Conservation (phyloP, 805 yeast genomes). For the Hanseniaspora meyeri region DNA sequence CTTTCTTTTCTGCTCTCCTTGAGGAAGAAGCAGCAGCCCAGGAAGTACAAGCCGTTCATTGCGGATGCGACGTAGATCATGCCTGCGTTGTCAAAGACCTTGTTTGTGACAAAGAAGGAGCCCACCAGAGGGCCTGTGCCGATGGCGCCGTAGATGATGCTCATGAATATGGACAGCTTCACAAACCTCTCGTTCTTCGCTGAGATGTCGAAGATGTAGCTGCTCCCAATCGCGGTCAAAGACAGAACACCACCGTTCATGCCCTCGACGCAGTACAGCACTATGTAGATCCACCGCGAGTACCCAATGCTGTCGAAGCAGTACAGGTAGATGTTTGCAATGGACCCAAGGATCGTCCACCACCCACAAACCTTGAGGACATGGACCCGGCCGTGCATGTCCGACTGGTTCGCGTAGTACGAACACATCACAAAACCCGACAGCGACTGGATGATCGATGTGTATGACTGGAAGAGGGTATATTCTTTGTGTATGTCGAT, state of each 20-base stretch:
- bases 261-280: slow-evolving; percentile 15
- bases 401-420: slow-evolving; percentile 20
- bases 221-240: slow-evolving; percentile 20
- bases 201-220: slow-evolving; percentile 20
- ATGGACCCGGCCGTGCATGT: slow-evolving; percentile 18
- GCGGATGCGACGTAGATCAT: slow-evolving; percentile 7
- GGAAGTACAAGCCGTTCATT: slow-evolving; percentile 13
- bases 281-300: slow-evolving; percentile 13
- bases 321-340: slow-evolving; percentile 16
- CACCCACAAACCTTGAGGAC: slow-evolving; percentile 21
- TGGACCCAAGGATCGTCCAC: slow-evolving; percentile 22
- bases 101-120: slow-evolving; percentile 16
- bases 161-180: slow-evolving; percentile 19
- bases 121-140: slow-evolving; percentile 21
- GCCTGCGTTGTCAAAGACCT: slow-evolving; percentile 5
- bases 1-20: slow-evolving; percentile 53
- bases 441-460: slow-evolving; percentile 18
- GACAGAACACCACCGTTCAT: slow-evolving; percentile 22
- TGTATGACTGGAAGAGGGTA: slow-evolving; percentile 17
- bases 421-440: slow-evolving; percentile 20
- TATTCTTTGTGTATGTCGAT: slow-evolving; percentile 16
- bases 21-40: slow-evolving; percentile 21
- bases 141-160: slow-evolving; percentile 18
- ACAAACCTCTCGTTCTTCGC: slow-evolving; percentile 16
- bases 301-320: slow-evolving; percentile 14